Evolutionary conservation across 331 rosid genomes (phyloP).

Genomic region (Cydonia oblonga): DNA sequence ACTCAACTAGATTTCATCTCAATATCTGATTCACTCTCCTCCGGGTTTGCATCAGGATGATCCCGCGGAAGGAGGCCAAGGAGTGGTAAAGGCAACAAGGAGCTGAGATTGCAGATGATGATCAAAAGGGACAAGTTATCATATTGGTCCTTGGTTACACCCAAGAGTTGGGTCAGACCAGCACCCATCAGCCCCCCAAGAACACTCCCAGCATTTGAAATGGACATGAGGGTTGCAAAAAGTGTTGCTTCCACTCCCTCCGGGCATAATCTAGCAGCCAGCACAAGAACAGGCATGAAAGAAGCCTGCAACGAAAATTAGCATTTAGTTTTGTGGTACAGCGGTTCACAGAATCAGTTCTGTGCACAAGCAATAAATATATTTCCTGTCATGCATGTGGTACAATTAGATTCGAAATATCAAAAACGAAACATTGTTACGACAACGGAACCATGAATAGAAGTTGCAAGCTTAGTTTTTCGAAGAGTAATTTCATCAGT

Average conservation of each 20-base stretch:
- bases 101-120: constrained; percentile 80
- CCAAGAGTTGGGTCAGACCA: constrained; percentile 73
- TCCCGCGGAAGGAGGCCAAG: constrained; percentile 81
- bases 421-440: background rate
- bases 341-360: background rate
- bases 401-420: background rate
- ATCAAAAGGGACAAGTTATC: constrained; percentile 66
- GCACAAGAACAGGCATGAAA: constrained; percentile 95
- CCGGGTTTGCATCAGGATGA: constrained; percentile 25
- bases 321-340: constrained; percentile 6
- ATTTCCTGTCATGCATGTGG: background rate
- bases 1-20: constrained; percentile 72
- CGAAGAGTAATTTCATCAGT: background rate
- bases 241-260: constrained; percentile 99
- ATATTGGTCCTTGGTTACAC: constrained; percentile 75
- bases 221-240: constrained; percentile 94
- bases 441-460: background rate
- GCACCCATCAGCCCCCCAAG: constrained; percentile 93
- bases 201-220: constrained; percentile 86
- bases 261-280: constrained; percentile 88
- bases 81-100: constrained; percentile 82
- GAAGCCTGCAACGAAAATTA: constrained; percentile 59
- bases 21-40: constrained; percentile 44
- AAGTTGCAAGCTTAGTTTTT: background rate
- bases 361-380: background rate